Base-by-base conservation (phyloP, 331 rosid species). In the Saraca asoca region DNA sequence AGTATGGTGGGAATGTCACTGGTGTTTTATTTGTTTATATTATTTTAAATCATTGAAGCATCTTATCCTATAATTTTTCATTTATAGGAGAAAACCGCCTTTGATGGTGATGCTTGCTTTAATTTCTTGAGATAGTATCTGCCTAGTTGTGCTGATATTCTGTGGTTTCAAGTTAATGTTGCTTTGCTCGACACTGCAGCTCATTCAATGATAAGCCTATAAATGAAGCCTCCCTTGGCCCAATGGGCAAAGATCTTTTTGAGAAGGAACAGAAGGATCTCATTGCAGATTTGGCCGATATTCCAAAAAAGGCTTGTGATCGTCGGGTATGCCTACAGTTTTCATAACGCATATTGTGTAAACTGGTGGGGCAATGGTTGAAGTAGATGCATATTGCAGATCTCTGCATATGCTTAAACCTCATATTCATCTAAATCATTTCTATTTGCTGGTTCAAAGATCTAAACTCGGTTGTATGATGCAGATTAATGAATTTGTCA, bases 401-500 rank as follows among this genome's bases (percentile, higher is more conserved):
- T 70, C 14, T 17, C 24, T 37, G 46, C 62, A 20, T 56, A 1
- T 38, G 61, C 34, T 12, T 68, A 1, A 37, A 56, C 46, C 4
- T 57, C 51, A 34, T 51, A 44, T 59, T 33, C 58, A 13, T 43
- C 17, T 62, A 51, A 15, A 41, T 52, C n/a, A 52, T 20, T 24
- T 3, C 3, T 1, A 24, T 24, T 24, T 24, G 31, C 24, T 46
- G 16, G 29, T 12, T 64, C 39, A 50, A 51, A 18, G 3, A 17
- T 50, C 29, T 62, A 43, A 62, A 35, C 5, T 41, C 7, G n/a
- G 51, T 70, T 68, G 8, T 66, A 75, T 61, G 39, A 42, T 82
- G 68, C 84, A 92, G 98, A 92, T 92, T 70, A 89, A 92, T 51
- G 96, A 92, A 72, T 92, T 92, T 75, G 96, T 92, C 9, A 92